phyloP scores from a whole-genome alignment of 176 grass and related monocot species.

The Triticum dicoccoides region DNA sequence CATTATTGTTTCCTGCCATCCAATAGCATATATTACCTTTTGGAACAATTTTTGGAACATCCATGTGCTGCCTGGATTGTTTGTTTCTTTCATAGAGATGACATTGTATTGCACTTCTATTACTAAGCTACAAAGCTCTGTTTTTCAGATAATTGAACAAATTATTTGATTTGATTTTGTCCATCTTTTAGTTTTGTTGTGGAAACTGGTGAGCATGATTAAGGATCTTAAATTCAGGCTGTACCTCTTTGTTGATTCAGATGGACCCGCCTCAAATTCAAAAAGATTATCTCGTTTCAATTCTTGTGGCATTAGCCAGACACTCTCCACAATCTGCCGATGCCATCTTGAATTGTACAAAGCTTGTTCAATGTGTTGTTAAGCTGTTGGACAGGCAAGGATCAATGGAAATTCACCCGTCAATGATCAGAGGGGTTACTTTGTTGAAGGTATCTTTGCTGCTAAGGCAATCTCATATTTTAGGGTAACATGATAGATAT shows the following conservation, averaged over 20 bases:
- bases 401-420: conserved; percentile 46
- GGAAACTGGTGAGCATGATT: not conserved
- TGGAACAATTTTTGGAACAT: not conserved
- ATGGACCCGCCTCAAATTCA: conserved; percentile 66
- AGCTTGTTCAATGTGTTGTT: conserved; percentile 64
- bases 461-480: conserved; percentile 3
- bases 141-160: not conserved
- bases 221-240: conserved; percentile 25
- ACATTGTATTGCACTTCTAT: not conserved
- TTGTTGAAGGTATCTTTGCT: conserved; percentile 71
- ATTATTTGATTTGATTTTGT: conserved; percentile 2
- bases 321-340: conserved; percentile 80
- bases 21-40: not conserved
- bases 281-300: conserved; percentile 79
- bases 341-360: conserved; percentile 79
- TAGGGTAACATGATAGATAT: conserved; percentile 15
- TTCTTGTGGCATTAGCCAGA: conserved; percentile 85
- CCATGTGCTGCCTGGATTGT: not conserved
- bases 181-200: conserved; percentile 13
- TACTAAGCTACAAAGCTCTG: not conserved
- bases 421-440: conserved; percentile 64
- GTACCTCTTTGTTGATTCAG: conserved; percentile 53
- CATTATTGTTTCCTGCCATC: not conserved
- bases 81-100: conserved; percentile 1
- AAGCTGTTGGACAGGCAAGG: conserved; percentile 66